These are phyloP conservation scores for Pelagophyceae sp. DNA, from an alignment of 352 stramenopile genomes.

Conservation along the genomic window DNA sequence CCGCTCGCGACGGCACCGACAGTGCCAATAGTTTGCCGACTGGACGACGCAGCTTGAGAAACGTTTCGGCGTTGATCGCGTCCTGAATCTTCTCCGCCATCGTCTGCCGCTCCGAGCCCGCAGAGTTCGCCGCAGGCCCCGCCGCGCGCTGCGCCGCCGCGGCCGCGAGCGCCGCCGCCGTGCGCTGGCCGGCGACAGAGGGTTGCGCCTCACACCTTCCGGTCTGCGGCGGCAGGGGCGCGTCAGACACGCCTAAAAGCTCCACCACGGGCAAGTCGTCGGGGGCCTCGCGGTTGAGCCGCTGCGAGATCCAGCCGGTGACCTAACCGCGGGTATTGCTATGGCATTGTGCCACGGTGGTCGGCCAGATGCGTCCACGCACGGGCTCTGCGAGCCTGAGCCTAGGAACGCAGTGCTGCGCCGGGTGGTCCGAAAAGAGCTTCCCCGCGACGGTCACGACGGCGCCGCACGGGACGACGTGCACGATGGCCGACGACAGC, in stretches of 20 bases:
- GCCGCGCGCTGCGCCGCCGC: conserved; percentile 48
- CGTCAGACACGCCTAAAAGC: conserved; percentile 29
- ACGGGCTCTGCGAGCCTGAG: conserved; percentile 37
- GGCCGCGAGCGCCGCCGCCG: background rate
- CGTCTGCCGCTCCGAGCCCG: too few species aligned
- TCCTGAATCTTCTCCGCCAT: conserved; percentile 29
- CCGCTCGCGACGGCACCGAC: too few species aligned
- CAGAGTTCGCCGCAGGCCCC: conserved; percentile 36
- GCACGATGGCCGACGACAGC: conserved; percentile 42
- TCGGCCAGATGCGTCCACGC: too few species aligned
- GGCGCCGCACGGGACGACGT: conserved; percentile 28
- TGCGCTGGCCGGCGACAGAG: background rate
- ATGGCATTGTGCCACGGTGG: too few species aligned
- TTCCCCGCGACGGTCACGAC: conserved; percentile 38
- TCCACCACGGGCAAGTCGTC: conserved; percentile 40
- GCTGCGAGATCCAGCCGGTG: conserved; percentile 45
- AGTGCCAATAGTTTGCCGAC: too few species aligned
- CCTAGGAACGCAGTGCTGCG: conserved; percentile 45
- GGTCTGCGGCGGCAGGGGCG: background rate
- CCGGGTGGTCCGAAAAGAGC: conserved; percentile 45
- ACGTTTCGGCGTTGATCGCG: conserved; percentile 40
- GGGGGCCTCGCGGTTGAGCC: conserved; percentile 36
- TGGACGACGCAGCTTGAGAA: too few species aligned
- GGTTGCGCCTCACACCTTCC: background rate
- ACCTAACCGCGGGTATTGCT: too few species aligned